These are phyloP conservation scores for Ophioceras dolichostomum DNA, from an alignment of 2,329 filamentous ascomycete genomes.

Conservation along the genomic window DNA sequence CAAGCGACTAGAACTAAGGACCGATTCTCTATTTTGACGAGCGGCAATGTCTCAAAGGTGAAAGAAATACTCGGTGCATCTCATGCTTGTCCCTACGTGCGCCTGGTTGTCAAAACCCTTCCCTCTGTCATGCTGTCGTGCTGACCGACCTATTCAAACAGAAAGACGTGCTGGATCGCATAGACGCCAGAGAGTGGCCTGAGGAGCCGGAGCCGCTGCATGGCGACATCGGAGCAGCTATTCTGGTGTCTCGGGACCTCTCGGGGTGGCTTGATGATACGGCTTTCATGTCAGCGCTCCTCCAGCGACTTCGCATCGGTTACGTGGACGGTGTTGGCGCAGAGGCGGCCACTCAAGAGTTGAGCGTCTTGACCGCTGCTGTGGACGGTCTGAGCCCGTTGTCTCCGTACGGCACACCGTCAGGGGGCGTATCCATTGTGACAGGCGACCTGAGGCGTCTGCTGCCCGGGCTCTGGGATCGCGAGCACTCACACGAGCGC, in stretches of 20 bases:
- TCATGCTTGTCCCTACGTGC: too few species aligned
- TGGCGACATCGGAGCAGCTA: constrained; percentile 22
- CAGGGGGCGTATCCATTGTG: constrained; percentile 39
- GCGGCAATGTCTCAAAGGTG: constrained; percentile 7
- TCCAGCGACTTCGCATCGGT: constrained; percentile 12
- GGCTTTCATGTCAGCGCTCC: constrained; percentile 19
- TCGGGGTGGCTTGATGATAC: constrained; percentile 33
- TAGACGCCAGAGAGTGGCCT: constrained; percentile 1
- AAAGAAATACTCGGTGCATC: too few species aligned
- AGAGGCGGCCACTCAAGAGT: too few species aligned
- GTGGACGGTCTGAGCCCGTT: constrained; percentile 39
- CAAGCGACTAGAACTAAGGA: too few species aligned
- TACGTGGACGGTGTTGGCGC: too few species aligned
- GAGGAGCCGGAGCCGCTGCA: neutral
- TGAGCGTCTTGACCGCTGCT: constrained; percentile 40
- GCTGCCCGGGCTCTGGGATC: constrained; percentile 32
- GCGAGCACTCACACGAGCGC: neutral
- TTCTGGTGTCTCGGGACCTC: constrained; percentile 36
- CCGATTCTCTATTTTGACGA: constrained; percentile 8
- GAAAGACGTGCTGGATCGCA: constrained; percentile 6
- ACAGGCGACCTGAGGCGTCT: constrained; percentile 25
- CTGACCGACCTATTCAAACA: too few species aligned
- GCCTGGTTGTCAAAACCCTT: too few species aligned
- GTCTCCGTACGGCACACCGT: constrained; percentile 14
- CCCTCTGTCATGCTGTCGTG: too few species aligned